phyloP scores from a whole-genome alignment of 2,329 filamentous ascomycete species.

The Cladosporium velox region DNA sequence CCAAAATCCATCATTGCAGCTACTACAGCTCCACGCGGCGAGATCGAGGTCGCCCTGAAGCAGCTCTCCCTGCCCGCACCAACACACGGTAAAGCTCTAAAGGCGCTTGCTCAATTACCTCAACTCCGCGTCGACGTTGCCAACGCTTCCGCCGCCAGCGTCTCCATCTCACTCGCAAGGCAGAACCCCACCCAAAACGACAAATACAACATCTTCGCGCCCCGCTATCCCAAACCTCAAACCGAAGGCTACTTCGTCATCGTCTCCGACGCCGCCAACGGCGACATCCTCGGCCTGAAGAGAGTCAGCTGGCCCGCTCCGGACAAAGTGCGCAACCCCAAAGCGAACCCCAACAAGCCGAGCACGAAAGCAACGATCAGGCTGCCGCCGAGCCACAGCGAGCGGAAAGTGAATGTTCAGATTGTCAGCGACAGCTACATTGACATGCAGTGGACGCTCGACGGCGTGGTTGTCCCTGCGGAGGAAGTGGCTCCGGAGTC shows the following conservation, averaged over 20 bases:
- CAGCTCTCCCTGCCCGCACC: slow-evolving; percentile 53
- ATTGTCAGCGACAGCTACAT: slow-evolving; percentile 88
- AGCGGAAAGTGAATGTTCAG: slow-evolving; percentile 68
- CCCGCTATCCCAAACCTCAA: slow-evolving; percentile 89
- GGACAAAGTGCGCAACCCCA: slow-evolving; percentile 29
- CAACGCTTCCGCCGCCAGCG: slow-evolving; percentile 61
- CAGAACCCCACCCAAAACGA: slow-evolving; percentile 65
- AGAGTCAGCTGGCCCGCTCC: slow-evolving; percentile 70
- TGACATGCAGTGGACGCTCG: slow-evolving; percentile 66
- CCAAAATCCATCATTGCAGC: slow-evolving; percentile 44
- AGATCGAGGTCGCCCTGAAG: slow-evolving; percentile 45
- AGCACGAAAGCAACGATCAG: slow-evolving; percentile 61
- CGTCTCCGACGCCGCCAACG: slow-evolving; percentile 64
- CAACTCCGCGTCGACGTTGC: slow-evolving; percentile 64
- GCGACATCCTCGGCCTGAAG: slow-evolving; percentile 85
- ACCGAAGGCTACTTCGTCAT: slow-evolving; percentile 91
- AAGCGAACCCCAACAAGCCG: slow-evolving; percentile 42
- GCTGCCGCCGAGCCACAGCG: slow-evolving; percentile 56
- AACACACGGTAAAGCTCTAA: slow-evolving; percentile 54
- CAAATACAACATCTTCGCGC: slow-evolving; percentile 79
- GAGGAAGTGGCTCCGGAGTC: slow-evolving; percentile 30
- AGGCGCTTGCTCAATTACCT: slow-evolving; percentile 68
- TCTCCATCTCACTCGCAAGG: slow-evolving; percentile 66
- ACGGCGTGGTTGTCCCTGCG: slow-evolving; percentile 53
- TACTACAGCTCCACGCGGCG: slow-evolving; percentile 36